Base-by-base conservation (phyloP, 805 yeast species). In the Candida incommunis region DNA sequence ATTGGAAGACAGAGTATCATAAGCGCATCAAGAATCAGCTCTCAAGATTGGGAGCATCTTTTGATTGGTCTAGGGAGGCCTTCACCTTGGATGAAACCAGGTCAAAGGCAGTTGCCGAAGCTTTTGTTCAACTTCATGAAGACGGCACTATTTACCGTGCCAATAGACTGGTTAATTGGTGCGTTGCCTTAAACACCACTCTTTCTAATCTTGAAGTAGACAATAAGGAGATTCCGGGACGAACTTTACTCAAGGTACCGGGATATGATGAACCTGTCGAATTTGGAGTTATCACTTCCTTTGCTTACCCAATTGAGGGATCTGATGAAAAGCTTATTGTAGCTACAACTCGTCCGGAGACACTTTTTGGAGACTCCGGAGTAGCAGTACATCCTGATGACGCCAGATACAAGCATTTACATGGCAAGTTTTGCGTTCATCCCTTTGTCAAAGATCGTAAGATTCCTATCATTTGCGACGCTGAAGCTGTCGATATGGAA, bases 321-420 rank as follows among this genome's bases (percentile, higher is more conserved):
- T 78, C 88, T 15, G 90, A 82, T 51, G 98, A 92, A 68, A 82
- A 74, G 65, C 59, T 92, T 45, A 71, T 90, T 47, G 95, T 92
- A 52, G 98, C 98, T 27, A 92, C 98, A 43, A 92, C 98, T 35
- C 90, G 98, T 77, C 98, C 98, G 40, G 98, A 92, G 70, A 92
- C 98, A 48, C 67, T 92, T 54, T 90, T 92, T 58, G 98, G 98
- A 72, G 98, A 92, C 67, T 87, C 96, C 46, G 98, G 82, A 61
- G 82, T 92, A 55, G 98, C 98, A 37, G 95, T 92, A 45, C 98
- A 92, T 65, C 98, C 98, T 48, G 77, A 88, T 41, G 98, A 92
- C 67, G 69, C 78, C 41, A 79, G 98, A 66, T 92, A 92, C 72
- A 82, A 67, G 54, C 98, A 92, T 63, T 72, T 92, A 60, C 98